These are phyloP conservation scores for Boletus edulis DNA, from an alignment of 768 basidiomycete species.

Conservation along the genomic window DNA sequence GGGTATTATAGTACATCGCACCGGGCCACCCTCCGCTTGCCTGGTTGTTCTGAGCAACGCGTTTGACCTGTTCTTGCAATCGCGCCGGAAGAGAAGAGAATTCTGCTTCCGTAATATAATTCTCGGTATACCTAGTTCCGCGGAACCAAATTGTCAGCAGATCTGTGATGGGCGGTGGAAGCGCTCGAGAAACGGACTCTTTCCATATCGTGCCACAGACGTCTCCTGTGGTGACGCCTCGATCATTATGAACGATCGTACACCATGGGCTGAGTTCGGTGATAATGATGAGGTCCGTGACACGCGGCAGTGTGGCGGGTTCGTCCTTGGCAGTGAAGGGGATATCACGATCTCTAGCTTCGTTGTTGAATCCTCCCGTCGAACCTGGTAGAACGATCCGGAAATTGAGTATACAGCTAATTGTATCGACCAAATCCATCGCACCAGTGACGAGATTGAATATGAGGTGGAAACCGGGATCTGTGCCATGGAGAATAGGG, in stretches of 20 bases:
- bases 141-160: conserved; percentile 10
- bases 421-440: not conserved
- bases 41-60: conserved; percentile 47
- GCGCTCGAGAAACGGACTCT: conserved; percentile 51
- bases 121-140: conserved; percentile 60
- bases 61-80: conserved; percentile 69
- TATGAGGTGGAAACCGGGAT: conserved; percentile 55
- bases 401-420: not conserved
- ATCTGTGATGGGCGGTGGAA: not conserved
- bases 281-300: conserved; percentile 56
- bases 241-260: conserved; percentile 66
- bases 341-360: conserved; percentile 57
- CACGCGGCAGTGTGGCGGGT: conserved; percentile 68
- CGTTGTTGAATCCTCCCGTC: conserved; percentile 59
- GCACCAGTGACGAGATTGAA: conserved; percentile 71
- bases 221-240: conserved; percentile 74
- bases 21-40: conserved; percentile 34
- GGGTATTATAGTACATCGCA: conserved; percentile 43
- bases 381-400: conserved; percentile 39
- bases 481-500: conserved; percentile 61
- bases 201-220: conserved; percentile 70
- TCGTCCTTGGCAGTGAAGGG: conserved; percentile 54
- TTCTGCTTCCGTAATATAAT: conserved; percentile 65
- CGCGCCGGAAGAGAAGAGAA: conserved; percentile 58
- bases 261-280: conserved; percentile 73